Conservation (phyloP, 2,329 filamentous ascomycete species). For the Kalaharituber pfeilii region DNA sequence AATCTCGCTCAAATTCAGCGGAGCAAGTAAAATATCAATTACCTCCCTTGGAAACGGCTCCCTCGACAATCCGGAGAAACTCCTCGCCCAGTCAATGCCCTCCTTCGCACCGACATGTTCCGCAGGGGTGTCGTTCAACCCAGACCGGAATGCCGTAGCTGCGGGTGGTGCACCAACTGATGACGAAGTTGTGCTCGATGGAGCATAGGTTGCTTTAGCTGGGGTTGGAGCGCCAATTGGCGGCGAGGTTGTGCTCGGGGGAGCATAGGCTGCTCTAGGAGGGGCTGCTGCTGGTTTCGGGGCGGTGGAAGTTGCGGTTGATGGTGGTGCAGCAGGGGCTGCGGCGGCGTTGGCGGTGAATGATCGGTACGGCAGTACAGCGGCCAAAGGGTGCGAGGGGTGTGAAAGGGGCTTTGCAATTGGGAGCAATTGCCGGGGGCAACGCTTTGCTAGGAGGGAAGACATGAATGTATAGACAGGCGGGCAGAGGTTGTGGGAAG, state of each 20-base stretch:
- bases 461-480: conserved; percentile 13
- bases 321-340: conserved; percentile 24
- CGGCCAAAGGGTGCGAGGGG: not conserved
- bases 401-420: not conserved
- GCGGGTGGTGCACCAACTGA: not conserved
- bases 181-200: not conserved
- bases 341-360: conserved; percentile 15
- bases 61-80: conserved; percentile 61
- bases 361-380: not conserved
- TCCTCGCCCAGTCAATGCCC: conserved; percentile 64
- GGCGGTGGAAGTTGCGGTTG: conserved; percentile 8
- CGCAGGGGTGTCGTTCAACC: conserved; percentile 36
- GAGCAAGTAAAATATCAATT: conserved; percentile 48
- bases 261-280: not conserved
- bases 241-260: not conserved
- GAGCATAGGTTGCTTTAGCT: not conserved
- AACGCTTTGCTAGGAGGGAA: conserved; percentile 2
- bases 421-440: not conserved
- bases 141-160: conserved; percentile 30
- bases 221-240: not conserved
- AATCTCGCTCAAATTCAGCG: conserved; percentile 55
- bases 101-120: conserved; percentile 32
- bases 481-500: conserved; percentile 2
- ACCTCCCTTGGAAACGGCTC: conserved; percentile 54
- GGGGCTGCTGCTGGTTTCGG: not conserved